Evolutionary conservation across 1,284 basidiomycete genomes (phyloP).

Genomic region (Irpex rosettiformis): DNA sequence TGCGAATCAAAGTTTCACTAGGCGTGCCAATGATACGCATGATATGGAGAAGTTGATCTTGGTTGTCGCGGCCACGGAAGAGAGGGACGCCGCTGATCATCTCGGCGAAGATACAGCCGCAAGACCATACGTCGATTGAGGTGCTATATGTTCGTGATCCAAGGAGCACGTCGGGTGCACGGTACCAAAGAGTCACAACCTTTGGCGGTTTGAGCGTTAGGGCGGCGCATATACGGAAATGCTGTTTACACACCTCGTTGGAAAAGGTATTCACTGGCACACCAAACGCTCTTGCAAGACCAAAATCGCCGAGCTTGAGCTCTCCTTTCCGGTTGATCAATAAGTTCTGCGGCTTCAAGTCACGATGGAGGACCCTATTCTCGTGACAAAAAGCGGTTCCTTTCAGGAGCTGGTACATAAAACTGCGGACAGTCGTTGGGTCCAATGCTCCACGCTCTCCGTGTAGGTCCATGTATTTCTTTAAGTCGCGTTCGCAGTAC

Average conservation of each 20-base stretch:
- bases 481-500: constrained; percentile 97
- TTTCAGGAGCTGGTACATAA: constrained; percentile 97
- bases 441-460: constrained; percentile 95
- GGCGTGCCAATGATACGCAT: constrained; percentile 98
- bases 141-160: constrained; percentile 98
- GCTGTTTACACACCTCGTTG: constrained; percentile 67
- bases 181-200: constrained; percentile 99
- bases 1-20: constrained; percentile 83
- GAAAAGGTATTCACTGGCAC: constrained; percentile 97
- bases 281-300: constrained; percentile 91
- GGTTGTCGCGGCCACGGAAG: constrained; percentile 96
- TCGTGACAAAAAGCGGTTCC: constrained; percentile 99
- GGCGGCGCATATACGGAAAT: background rate
- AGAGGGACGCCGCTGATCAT: constrained; percentile 98
- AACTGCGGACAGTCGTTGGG: constrained; percentile 90
- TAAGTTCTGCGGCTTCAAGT: constrained; percentile 97
- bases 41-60: constrained; percentile 96
- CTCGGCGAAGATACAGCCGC: constrained; percentile 98
- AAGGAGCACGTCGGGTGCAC: constrained; percentile 96
- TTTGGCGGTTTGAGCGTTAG: constrained; percentile 27
- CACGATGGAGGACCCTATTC: constrained; percentile 95
- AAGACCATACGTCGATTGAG: constrained; percentile 99
- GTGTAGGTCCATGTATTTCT: constrained; percentile 99
- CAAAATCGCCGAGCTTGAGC: constrained; percentile 96
- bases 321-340: constrained; percentile 97